These are phyloP conservation scores for Prunus mongolica DNA, from an alignment of 306 rosid genomes.

Conservation along the genomic window DNA sequence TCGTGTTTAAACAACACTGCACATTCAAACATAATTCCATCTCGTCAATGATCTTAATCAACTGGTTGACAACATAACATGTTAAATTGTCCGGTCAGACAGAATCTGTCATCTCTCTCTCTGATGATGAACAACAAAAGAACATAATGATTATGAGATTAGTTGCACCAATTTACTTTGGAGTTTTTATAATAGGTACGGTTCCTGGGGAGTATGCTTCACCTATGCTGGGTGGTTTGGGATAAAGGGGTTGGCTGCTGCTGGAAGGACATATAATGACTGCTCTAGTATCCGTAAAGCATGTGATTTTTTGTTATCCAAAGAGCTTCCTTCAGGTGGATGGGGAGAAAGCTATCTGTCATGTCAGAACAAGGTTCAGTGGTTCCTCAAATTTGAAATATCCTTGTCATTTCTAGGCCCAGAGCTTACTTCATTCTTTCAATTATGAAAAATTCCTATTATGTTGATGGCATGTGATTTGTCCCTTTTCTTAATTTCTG, in stretches of 20 bases:
- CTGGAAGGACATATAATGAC: conserved; percentile 32
- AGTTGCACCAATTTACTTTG: background rate
- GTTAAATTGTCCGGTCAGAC: background rate
- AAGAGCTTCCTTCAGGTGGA: conserved; percentile 38
- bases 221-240: conserved; percentile 47
- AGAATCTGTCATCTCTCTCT: background rate
- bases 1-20: background rate
- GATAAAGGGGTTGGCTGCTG: conserved; percentile 32
- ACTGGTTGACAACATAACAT: background rate
- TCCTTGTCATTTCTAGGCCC: background rate
- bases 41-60: background rate
- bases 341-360: conserved; percentile 45
- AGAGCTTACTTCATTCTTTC: background rate
- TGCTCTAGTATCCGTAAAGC: conserved; percentile 33
- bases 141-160: background rate
- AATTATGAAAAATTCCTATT: background rate
- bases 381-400: background rate
- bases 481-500: background rate
- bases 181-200: conserved; percentile 27
- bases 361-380: conserved; percentile 33
- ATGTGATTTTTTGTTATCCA: conserved; percentile 29
- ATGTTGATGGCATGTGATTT: too few relatives aligned
- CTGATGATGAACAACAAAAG: background rate
- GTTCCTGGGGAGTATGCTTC: conserved; percentile 44
- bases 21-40: background rate